A percentile compares a stretch with the other conserved stretches of the same genome.
These are phyloP conservation scores for Polyporus arcularius DNA, from an alignment of 768 basidiomycete species.

Conservation along the genomic window DNA sequence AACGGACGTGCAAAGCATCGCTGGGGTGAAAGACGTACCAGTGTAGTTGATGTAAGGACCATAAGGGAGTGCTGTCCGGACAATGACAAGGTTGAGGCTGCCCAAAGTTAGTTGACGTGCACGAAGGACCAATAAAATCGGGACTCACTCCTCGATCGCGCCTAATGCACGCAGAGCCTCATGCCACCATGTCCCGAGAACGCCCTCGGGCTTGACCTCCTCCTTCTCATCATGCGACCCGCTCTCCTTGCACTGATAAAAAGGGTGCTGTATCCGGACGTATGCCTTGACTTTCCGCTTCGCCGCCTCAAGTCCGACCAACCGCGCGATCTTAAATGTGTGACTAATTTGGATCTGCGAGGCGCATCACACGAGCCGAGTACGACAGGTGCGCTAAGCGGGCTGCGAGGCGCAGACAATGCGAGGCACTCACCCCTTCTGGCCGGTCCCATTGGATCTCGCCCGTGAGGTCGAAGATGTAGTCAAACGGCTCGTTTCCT, in stretches of 20 bases:
- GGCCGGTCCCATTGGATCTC: conserved; percentile 75
- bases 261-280: conserved; percentile 74
- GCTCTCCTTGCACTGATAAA: conserved; percentile 75
- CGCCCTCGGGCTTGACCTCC: conserved; percentile 68
- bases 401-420: not conserved
- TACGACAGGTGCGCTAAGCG: not conserved
- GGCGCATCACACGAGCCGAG: not conserved
- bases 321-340: conserved; percentile 67
- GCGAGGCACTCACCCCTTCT: conserved; percentile 56
- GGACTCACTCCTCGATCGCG: conserved; percentile 63
- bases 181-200: conserved; percentile 86
- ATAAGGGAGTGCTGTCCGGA: conserved; percentile 75
- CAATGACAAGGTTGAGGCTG: conserved; percentile 79
- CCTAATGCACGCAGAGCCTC: conserved; percentile 77
- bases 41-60: conserved; percentile 74
- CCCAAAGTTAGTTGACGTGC: not conserved
- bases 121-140: conserved; percentile 23
- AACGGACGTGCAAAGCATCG: not conserved
- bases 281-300: conserved; percentile 78
- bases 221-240: conserved; percentile 69
- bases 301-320: conserved; percentile 78
- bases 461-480: conserved; percentile 86
- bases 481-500: conserved; percentile 68
- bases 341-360: conserved; percentile 74
- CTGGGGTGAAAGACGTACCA: conserved; percentile 15